phyloP scores from a whole-genome alignment of 352 stramenopile species.

The Globisporangium emineosum region DNA sequence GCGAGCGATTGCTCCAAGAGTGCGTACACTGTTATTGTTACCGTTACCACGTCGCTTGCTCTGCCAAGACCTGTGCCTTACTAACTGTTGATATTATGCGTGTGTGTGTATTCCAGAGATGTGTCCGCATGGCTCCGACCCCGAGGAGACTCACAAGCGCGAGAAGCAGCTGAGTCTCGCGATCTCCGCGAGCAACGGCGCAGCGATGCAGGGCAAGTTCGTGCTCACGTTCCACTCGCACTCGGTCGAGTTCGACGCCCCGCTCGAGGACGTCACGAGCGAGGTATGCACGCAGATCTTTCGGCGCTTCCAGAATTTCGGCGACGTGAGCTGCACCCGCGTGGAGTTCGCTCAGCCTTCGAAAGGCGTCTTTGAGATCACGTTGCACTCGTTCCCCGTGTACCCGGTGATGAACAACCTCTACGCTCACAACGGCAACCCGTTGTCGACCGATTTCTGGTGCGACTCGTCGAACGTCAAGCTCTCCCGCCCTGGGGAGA shows the following conservation, averaged over 20 bases:
- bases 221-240: slow-evolving; percentile 65
- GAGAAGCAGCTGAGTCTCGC: slow-evolving; percentile 53
- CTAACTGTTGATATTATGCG: not conserved
- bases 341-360: slow-evolving; percentile 31
- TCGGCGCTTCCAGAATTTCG: slow-evolving; percentile 69
- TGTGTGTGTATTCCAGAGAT: slow-evolving; percentile 37
- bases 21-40: slow-evolving; percentile 18
- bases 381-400: slow-evolving; percentile 55
- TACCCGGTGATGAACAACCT: slow-evolving; percentile 84
- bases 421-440: slow-evolving; percentile 63
- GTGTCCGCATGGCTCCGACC: slow-evolving; percentile 65
- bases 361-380: slow-evolving; percentile 48
- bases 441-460: slow-evolving; percentile 44
- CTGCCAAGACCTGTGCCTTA: not conserved
- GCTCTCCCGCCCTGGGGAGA: slow-evolving; percentile 15
- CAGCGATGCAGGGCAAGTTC: slow-evolving; percentile 37
- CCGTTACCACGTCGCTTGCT: not conserved
- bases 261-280: slow-evolving; percentile 46
- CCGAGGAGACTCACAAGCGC: slow-evolving; percentile 31
- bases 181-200: slow-evolving; percentile 22
- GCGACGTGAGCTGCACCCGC: slow-evolving; percentile 42
- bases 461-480: slow-evolving; percentile 45
- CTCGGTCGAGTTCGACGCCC: slow-evolving; percentile 61
- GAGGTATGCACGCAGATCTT: slow-evolving; percentile 61
- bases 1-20: slow-evolving; percentile 58